Conservation (phyloP, 352 stramenopile genomes). For the Phytophthora multivora region DNA sequence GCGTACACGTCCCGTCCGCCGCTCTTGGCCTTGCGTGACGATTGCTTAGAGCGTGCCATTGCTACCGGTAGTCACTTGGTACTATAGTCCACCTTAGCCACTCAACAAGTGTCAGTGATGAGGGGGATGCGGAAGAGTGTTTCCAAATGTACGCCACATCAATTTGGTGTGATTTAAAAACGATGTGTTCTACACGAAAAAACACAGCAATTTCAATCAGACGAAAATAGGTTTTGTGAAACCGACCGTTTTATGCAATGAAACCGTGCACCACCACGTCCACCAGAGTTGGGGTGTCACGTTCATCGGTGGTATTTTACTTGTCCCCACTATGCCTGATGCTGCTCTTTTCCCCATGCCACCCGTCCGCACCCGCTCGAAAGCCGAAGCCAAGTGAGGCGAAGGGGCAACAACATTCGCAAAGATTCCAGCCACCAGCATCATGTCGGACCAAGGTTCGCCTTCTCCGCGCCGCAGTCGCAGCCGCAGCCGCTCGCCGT, state of each 20-base stretch:
- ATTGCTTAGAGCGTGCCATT: conserved; percentile 59
- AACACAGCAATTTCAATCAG: conserved; percentile 4
- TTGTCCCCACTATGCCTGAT: conserved; percentile 10
- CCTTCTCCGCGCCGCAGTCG: conserved; percentile 27
- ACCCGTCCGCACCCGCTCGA: conserved; percentile 26
- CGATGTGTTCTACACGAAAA: conserved; percentile 1
- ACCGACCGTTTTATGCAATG: conserved; percentile 14
- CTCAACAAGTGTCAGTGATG: not conserved
- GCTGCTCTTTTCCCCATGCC: not conserved
- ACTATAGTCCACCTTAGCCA: conserved; percentile 1
- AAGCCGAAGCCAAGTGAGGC: conserved; percentile 8
- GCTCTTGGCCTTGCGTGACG: conserved; percentile 38
- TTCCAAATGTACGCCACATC: not conserved
- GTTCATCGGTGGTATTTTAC: conserved; percentile 9
- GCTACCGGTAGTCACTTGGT: not conserved
- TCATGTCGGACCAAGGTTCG: conserved; percentile 48
- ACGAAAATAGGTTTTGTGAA: conserved; percentile 16
- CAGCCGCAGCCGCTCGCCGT: conserved; percentile 34
- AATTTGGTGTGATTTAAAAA: not conserved
- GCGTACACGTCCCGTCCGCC: conserved; percentile 37
- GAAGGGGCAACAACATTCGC: conserved; percentile 7
- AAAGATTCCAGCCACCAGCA: conserved; percentile 25
- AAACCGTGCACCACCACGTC: not conserved
- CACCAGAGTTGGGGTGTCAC: conserved; percentile 4
- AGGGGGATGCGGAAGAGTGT: not conserved